A percentile compares a stretch with the other conserved stretches of the same genome.
phyloP scores from a whole-genome alignment of 768 basidiomycete species.

The Mycena alexandri region DNA sequence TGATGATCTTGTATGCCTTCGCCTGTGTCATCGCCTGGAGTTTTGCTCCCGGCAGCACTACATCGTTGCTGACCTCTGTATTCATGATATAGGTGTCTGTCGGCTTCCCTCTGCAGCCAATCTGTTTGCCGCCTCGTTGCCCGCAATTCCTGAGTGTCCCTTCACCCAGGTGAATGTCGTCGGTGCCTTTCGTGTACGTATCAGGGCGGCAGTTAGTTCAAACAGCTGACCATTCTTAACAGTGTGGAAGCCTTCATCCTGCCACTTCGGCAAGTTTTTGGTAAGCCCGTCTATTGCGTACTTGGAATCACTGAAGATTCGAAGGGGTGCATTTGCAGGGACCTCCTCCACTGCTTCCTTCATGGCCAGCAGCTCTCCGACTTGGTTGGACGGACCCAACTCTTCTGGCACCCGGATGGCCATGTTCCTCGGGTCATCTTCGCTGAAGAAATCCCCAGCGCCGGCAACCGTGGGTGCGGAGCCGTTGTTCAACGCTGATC shows the following conservation, averaged over 20 bases:
- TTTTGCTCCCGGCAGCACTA: not conserved
- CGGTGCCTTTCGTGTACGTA: conserved; percentile 11
- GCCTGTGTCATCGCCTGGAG: conserved; percentile 1
- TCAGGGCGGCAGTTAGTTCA: conserved; percentile 1
- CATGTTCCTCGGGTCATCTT: conserved; percentile 16
- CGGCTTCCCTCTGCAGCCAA: conserved; percentile 21
- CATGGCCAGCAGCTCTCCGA: conserved; percentile 3
- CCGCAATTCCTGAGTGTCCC: conserved; percentile 14
- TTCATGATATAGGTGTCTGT: not conserved
- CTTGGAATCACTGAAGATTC: conserved; percentile 10
- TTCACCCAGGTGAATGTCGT: conserved; percentile 19
- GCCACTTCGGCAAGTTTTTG: conserved; percentile 13
- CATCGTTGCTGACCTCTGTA: not conserved
- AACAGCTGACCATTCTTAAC: conserved; percentile 11
- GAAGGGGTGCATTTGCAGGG: not conserved
- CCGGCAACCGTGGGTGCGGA: conserved; percentile 4
- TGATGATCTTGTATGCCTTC: conserved; percentile 6
- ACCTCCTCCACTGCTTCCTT: conserved; percentile 4
- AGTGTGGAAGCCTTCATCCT: conserved; percentile 24
- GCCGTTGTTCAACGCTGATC: conserved; percentile 14
- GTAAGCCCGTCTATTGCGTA: conserved; percentile 16
- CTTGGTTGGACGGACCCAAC: conserved; percentile 11
- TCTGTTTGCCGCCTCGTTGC: conserved; percentile 26
- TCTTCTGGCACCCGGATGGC: not conserved
- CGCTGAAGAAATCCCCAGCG: conserved; percentile 19